Percentiles rank a stretch among this genome's conserved stretches.
phyloP scores from a whole-genome alignment of 352 stramenopile genomes.

The Pythium rhizo-oryzae region DNA sequence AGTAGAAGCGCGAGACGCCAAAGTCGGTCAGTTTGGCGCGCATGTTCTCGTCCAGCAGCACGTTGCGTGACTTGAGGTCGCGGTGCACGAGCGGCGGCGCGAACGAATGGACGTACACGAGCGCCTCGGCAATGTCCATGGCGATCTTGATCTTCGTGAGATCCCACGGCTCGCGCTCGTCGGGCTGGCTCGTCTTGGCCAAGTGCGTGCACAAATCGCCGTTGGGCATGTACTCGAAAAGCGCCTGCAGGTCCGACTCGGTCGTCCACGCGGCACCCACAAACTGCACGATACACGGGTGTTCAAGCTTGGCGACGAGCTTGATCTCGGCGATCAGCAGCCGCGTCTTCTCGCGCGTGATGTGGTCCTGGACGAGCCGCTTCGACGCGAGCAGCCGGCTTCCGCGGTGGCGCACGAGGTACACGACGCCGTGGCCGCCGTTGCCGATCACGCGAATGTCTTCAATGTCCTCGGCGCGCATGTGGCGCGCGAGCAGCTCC shows the following conservation, averaged over 20 bases:
- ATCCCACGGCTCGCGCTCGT: too few species aligned
- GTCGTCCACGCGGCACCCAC: slow-evolving; percentile 69
- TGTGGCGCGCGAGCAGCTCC: slow-evolving; percentile 13
- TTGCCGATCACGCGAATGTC: slow-evolving; percentile 16
- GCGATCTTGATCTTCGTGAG: slow-evolving; percentile 39
- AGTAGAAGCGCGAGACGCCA: slow-evolving; percentile 23
- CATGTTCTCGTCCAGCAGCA: slow-evolving; percentile 37
- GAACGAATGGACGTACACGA: slow-evolving; percentile 54
- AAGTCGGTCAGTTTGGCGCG: slow-evolving; percentile 32
- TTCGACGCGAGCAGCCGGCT: slow-evolving; percentile 48
- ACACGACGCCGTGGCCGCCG: slow-evolving; percentile 13
- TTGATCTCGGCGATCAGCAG: slow-evolving; percentile 80
- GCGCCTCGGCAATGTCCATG: slow-evolving; percentile 48
- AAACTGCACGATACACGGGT: slow-evolving; percentile 66
- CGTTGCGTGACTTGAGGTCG: slow-evolving; percentile 47
- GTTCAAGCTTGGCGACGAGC: slow-evolving; percentile 54
- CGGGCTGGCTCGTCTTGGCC: slow-evolving; percentile 18
- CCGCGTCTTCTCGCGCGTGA: slow-evolving; percentile 38
- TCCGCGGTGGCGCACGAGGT: slow-evolving; percentile 14
- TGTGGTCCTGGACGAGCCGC: slow-evolving; percentile 44
- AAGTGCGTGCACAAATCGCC: slow-evolving; percentile 61
- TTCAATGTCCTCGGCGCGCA: slow-evolving; percentile 12
- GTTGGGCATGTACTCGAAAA: slow-evolving; percentile 71
- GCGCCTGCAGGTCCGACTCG: slow-evolving; percentile 52
- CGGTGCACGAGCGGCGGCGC: slow-evolving; percentile 44